A percentile compares a stretch with the other conserved stretches of the same genome.
These are phyloP conservation scores for Solanum hybrid DNA, from an alignment of 305 asterid genomes.

Conservation along the genomic window DNA sequence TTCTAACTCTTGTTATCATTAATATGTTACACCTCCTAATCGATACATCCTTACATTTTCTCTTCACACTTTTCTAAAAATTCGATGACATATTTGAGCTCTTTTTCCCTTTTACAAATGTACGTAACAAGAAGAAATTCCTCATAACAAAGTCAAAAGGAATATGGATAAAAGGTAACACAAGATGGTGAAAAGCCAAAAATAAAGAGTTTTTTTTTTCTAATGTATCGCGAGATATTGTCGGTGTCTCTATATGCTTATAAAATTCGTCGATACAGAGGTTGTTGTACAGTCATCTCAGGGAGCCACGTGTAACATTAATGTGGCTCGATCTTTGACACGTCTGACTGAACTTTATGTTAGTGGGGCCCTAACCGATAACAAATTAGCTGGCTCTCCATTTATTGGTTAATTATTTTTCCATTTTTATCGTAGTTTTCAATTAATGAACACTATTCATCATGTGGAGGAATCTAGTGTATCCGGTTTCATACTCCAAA, in stretches of 20 bases:
- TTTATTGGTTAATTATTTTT: conserved; percentile 17
- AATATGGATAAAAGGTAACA: neutral
- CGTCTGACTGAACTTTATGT: conserved; percentile 21
- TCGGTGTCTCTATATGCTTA: conserved; percentile 12
- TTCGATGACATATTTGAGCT: too few relatives aligned
- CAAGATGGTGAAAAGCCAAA: neutral
- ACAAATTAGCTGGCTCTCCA: conserved; percentile 20
- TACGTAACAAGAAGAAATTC: neutral
- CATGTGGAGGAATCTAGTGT: conserved; percentile 13
- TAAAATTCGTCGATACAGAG: conserved; percentile 13
- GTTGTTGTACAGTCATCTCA: conserved; percentile 13
- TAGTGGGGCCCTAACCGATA: conserved; percentile 7
- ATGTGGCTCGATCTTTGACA: conserved; percentile 18
- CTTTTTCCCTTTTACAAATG: too few relatives aligned
- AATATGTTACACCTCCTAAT: neutral
- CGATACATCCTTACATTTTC: neutral
- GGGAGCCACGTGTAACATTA: conserved; percentile 12
- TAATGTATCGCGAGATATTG: conserved; percentile 28
- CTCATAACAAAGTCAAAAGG: neutral
- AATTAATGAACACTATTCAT: neutral
- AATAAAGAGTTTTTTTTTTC: neutral
- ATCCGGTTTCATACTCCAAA: conserved; percentile 1
- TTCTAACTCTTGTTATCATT: neutral
- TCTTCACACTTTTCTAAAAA: too few relatives aligned
- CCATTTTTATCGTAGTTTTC: conserved; percentile 1